Evolutionary conservation across 768 basidiomycete species (phyloP).

Genomic region (Tricholoma terreum): DNA sequence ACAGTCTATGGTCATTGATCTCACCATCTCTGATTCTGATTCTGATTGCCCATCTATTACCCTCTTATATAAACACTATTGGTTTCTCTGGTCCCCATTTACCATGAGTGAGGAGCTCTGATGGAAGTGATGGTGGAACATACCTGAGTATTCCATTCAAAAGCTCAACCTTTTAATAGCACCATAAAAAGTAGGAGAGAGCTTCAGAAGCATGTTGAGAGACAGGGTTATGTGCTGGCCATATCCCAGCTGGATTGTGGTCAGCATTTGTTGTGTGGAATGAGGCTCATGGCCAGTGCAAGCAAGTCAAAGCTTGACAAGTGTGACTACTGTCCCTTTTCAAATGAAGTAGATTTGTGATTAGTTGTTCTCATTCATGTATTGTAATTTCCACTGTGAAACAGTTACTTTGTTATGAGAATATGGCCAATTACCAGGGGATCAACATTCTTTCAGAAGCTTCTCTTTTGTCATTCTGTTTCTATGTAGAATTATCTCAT

Average conservation of each 20-base stretch:
- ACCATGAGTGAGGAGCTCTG: not conserved
- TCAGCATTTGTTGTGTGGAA: not conserved
- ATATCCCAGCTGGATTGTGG: not conserved
- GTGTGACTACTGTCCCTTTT: too few species aligned
- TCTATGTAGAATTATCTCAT: slow-evolving; percentile 12
- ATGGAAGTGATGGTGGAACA: not conserved
- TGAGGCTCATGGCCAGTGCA: not conserved
- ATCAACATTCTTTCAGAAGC: too few species aligned
- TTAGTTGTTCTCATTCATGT: too few species aligned
- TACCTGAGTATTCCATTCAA: not conserved
- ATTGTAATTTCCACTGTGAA: too few species aligned
- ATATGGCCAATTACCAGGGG: not conserved
- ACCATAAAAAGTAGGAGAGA: not conserved
- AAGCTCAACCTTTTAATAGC: not conserved
- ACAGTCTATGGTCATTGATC: not conserved
- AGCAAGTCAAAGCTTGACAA: not conserved
- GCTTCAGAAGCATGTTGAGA: not conserved
- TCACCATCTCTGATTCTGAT: not conserved
- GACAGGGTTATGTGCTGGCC: not conserved
- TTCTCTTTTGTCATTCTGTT: not conserved
- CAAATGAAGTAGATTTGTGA: too few species aligned
- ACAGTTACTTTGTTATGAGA: not conserved
- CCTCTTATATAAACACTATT: not conserved
- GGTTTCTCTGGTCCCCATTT: not conserved
- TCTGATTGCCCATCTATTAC: not conserved